Evolutionary conservation across 441 rosid genomes (phyloP).

Genomic region (Pelargonium cotyledonis): DNA sequence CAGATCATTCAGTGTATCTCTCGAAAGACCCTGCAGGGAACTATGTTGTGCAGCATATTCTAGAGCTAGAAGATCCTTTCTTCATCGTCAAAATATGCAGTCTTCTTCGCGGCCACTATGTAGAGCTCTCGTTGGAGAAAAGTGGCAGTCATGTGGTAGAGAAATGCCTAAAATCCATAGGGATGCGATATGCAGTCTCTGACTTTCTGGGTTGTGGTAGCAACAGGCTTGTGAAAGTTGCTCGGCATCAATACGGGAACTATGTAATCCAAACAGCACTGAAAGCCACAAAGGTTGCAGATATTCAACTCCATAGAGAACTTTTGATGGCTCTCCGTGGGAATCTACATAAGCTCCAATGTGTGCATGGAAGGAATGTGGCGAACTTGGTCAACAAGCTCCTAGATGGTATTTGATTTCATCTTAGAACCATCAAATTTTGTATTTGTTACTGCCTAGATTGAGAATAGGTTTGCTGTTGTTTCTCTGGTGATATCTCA

Average conservation of each 20-base stretch:
- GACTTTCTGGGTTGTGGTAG: not conserved
- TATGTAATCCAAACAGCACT: slow-evolving; percentile 35
- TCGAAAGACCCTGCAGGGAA: not conserved
- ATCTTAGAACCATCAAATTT: not conserved
- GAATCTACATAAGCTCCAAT: not conserved
- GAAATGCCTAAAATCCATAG: not conserved
- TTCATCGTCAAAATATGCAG: not conserved
- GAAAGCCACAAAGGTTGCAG: slow-evolving; percentile 12
- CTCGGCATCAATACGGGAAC: slow-evolving; percentile 32
- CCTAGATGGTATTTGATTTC: not conserved
- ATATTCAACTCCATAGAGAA: not conserved
- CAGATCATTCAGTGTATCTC: not conserved
- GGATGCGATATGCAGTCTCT: not conserved
- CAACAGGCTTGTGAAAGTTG: slow-evolving; percentile 11
- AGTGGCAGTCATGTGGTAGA: slow-evolving; percentile 1
- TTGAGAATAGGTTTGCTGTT: not conserved
- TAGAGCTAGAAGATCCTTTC: not conserved
- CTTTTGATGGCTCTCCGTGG: slow-evolving; percentile 14
- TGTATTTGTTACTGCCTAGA: not conserved
- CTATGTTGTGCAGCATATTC: not conserved
- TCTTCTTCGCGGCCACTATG: not conserved
- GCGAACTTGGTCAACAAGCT: slow-evolving; percentile 6
- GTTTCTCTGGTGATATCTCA: not conserved
- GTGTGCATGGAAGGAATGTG: slow-evolving; percentile 23
- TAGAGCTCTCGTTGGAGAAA: not conserved